phyloP scores from a whole-genome alignment of 805 yeast genomes.

The Kodamaea kaohsiungensis region DNA sequence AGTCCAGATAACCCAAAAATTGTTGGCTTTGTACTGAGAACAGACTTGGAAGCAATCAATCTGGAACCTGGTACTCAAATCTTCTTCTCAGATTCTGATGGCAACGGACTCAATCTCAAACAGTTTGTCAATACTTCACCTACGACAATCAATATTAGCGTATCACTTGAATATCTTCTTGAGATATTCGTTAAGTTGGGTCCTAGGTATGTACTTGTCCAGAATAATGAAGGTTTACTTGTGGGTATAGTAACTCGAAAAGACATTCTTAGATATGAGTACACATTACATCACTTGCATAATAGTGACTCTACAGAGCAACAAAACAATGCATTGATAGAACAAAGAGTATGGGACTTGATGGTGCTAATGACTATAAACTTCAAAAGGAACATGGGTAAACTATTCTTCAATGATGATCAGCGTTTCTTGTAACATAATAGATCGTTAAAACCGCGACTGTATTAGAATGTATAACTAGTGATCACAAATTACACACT shows the following conservation, averaged over 20 bases:
- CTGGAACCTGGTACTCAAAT: background rate
- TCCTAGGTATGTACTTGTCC: constrained; percentile 71
- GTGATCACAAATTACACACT: too few relatives aligned
- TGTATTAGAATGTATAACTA: background rate
- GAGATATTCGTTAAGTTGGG: constrained; percentile 78
- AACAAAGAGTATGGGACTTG: constrained; percentile 38
- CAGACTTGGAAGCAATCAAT: constrained; percentile 32
- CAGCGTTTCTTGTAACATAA: constrained; percentile 19
- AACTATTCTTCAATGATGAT: constrained; percentile 32
- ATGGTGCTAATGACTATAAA: constrained; percentile 23
- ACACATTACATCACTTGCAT: constrained; percentile 30
- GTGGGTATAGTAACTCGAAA: constrained; percentile 84
- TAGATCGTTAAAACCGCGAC: background rate
- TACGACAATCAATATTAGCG: constrained; percentile 51
- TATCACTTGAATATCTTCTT: constrained; percentile 60
- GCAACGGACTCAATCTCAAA: constrained; percentile 22
- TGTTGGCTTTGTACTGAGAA: constrained; percentile 47
- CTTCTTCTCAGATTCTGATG: constrained; percentile 4
- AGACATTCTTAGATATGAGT: constrained; percentile 70
- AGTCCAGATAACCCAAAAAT: constrained; percentile 38
- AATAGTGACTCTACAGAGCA: constrained; percentile 14
- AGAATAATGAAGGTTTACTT: constrained; percentile 52
- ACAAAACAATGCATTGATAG: constrained; percentile 20
- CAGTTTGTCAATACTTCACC: constrained; percentile 56
- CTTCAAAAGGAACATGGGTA: constrained; percentile 27